These are phyloP conservation scores for Capronia coronata DNA, from an alignment of 2,329 filamentous ascomycete genomes.

Conservation along the genomic window DNA sequence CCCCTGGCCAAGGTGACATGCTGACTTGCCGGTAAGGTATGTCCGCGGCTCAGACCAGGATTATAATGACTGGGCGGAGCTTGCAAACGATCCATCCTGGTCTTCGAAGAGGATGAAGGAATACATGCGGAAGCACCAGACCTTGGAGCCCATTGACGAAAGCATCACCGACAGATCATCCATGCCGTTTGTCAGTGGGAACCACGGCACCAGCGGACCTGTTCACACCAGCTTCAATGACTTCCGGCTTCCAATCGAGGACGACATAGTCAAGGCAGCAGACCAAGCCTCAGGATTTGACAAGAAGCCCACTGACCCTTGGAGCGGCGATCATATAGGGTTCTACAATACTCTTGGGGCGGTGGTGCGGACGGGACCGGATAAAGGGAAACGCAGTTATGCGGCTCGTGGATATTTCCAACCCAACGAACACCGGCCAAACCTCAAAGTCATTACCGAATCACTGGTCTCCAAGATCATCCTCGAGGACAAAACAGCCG, in stretches of 20 bases:
- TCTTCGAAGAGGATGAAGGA: constrained; percentile 28
- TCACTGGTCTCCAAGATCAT: constrained; percentile 44
- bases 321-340: constrained; percentile 26
- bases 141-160: constrained; percentile 29
- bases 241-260: constrained; percentile 21
- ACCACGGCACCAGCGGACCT: constrained; percentile 33
- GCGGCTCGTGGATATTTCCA: constrained; percentile 40
- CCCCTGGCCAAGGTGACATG: not conserved
- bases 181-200: constrained; percentile 22
- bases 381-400: constrained; percentile 36
- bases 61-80: constrained; percentile 32
- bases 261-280: constrained; percentile 24
- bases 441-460: constrained; percentile 45
- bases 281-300: constrained; percentile 19
- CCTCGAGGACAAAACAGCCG: constrained; percentile 35
- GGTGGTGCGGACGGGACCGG: constrained; percentile 22
- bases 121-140: constrained; percentile 32
- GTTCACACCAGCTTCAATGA: constrained; percentile 32
- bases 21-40: constrained; percentile 13
- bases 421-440: constrained; percentile 36
- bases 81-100: constrained; percentile 32
- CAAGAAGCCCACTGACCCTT: constrained; percentile 25
- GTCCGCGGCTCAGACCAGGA: constrained; percentile 30
- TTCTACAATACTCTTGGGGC: constrained; percentile 26
- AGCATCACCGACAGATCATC: constrained; percentile 21